phyloP scores from a whole-genome alignment of 495 filamentous ascomycete species.

The Mytilinidion resinicola region DNA sequence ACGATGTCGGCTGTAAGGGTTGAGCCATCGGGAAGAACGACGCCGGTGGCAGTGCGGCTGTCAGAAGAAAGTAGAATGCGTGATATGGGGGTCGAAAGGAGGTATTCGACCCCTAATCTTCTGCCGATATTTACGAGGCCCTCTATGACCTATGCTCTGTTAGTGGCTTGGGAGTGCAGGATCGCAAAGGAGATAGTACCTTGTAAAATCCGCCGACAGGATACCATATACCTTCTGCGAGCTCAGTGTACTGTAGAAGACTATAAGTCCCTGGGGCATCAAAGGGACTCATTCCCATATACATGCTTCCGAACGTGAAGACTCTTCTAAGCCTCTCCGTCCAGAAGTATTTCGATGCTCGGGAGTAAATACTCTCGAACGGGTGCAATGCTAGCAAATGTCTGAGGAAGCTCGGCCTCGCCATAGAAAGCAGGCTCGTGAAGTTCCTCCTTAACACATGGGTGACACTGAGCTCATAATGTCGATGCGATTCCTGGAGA shows the following conservation, averaged over 20 bases:
- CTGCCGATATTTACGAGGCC: conserved; percentile 51
- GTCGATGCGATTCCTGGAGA: conserved; percentile 54
- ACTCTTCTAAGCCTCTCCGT: conserved; percentile 59
- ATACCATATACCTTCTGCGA: conserved; percentile 70
- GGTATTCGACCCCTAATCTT: conserved; percentile 51
- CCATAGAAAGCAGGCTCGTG: conserved; percentile 47
- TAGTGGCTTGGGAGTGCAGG: neutral
- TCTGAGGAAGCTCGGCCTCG: conserved; percentile 45
- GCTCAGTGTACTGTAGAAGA: conserved; percentile 64
- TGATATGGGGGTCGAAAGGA: conserved; percentile 47
- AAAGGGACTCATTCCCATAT: conserved; percentile 70
- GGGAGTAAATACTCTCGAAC: conserved; percentile 55
- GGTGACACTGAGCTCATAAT: conserved; percentile 56
- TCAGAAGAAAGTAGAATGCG: conserved; percentile 44
- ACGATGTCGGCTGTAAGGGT: conserved; percentile 53
- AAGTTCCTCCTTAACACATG: conserved; percentile 61
- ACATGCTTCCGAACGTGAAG: conserved; percentile 72
- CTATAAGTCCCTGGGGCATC: conserved; percentile 67
- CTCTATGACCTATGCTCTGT: conserved; percentile 36
- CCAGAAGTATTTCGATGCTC: conserved; percentile 56
- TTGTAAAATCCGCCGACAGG: conserved; percentile 60
- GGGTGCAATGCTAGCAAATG: conserved; percentile 54
- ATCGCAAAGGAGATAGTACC: conserved; percentile 29
- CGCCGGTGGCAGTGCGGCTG: conserved; percentile 45
- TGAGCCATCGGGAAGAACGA: conserved; percentile 47